These are phyloP conservation scores for Yarrowia divulgata DNA, from an alignment of 805 yeast genomes.

Conservation along the genomic window DNA sequence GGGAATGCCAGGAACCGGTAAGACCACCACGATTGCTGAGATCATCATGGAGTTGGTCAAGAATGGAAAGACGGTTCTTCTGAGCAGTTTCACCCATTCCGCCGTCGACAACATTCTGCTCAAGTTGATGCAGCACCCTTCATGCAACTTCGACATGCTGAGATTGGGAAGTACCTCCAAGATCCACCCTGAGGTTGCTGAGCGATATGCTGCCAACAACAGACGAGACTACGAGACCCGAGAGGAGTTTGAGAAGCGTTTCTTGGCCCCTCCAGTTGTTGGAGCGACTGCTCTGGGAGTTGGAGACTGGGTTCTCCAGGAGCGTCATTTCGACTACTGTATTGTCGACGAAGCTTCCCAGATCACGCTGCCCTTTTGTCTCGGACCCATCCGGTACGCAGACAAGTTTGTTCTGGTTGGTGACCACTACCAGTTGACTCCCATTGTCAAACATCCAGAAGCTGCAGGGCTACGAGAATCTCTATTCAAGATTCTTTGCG, in stretches of 20 bases:
- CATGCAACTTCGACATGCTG: conserved; percentile 55
- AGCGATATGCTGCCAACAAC: conserved; percentile 54
- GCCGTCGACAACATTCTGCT: conserved; percentile 93
- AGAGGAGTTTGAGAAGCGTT: conserved; percentile 57
- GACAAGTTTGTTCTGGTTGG: conserved; percentile 92
- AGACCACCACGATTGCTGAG: conserved; percentile 86
- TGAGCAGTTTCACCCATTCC: conserved; percentile 91
- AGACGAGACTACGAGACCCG: conserved; percentile 52
- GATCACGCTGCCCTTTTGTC: conserved; percentile 85
- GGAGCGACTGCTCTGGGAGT: conserved; percentile 90
- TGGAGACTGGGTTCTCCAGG: conserved; percentile 64
- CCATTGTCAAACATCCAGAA: conserved; percentile 72
- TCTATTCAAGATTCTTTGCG: conserved; percentile 76
- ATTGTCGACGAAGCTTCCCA: conserved; percentile 97
- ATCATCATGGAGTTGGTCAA: conserved; percentile 67
- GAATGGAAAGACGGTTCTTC: conserved; percentile 69
- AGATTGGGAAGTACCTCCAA: conserved; percentile 68
- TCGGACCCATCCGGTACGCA: conserved; percentile 84
- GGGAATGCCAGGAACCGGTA: conserved; percentile 99
- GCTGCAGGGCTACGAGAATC: conserved; percentile 82
- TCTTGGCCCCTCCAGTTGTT: conserved; percentile 70
- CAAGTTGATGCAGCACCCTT: conserved; percentile 62
- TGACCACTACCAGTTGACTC: conserved; percentile 93
- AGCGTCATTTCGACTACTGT: conserved; percentile 82
- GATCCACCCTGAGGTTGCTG: conserved; percentile 67